Conservation (phyloP, 2,329 filamentous ascomycete species). For the Byssothecium circinans region DNA sequence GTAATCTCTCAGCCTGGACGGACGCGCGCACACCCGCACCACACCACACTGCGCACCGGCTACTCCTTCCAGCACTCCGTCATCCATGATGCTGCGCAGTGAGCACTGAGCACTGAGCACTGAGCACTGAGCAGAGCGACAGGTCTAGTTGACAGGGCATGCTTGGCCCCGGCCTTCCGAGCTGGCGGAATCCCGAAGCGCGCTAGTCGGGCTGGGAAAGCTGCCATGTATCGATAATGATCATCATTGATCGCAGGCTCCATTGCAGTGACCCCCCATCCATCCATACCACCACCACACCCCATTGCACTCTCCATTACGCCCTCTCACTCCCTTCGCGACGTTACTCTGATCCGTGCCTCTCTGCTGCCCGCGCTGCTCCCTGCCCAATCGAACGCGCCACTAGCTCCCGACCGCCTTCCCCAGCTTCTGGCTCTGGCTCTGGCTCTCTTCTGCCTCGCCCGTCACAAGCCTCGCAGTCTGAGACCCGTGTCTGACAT, state of each 20-base stretch:
- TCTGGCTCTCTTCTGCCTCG: constrained; percentile 15
- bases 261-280: background rate
- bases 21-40: background rate
- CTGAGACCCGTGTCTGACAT: constrained; percentile 41
- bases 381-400: constrained; percentile 33
- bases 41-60: background rate
- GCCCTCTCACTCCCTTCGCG: background rate
- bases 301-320: background rate
- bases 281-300: background rate
- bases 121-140: no score
- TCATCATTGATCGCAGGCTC: no score
- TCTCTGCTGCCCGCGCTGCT: constrained; percentile 3
- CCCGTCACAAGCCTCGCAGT: constrained; percentile 44
- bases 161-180: background rate
- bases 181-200: constrained; percentile 3
- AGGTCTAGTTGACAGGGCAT: background rate
- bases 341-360: constrained; percentile 3
- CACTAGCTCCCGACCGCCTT: constrained; percentile 18
- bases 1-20: constrained; percentile 2
- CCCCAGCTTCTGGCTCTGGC: constrained; percentile 17
- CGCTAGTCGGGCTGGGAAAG: background rate
- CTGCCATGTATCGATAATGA: background rate
- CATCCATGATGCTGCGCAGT: background rate
- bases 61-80: background rate
- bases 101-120: no score